Base-by-base conservation (phyloP, 2,329 filamentous ascomycete genomes). In the Raffaelea albimanens region DNA sequence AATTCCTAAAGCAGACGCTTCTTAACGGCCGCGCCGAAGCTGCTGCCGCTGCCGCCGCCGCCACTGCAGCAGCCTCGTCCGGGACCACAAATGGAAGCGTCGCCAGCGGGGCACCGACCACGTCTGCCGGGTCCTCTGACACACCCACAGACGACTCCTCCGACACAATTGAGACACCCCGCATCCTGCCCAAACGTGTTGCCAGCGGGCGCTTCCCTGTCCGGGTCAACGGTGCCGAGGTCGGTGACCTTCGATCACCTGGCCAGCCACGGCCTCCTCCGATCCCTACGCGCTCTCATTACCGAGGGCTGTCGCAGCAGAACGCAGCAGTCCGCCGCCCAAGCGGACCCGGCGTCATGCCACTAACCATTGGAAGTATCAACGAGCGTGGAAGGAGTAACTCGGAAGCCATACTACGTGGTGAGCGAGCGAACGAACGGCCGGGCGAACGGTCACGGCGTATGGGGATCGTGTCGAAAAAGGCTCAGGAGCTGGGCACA, bases 221-320 rank as follows among this genome's bases (percentile, higher is more conserved):
- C 57, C 83, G 82, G 57, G 84, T 88, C 45, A 87, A 85, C 59
- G 83, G 84, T 16, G 75, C 80, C 43, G 87, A 93, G 48, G 68
- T 83, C 3, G 67, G 76, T 33, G 80, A 83, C 55, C 68, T 79
- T 40, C 79, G 80, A 53, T 91, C 85, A 4, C 86, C 85, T 14
- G 80, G 74, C 34, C 65, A 78, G 19, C 25, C 7, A 29, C 78
- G 83, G 31, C 75, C 85, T 23, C 87, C 90, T 3, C 85, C 86
- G 1, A 86, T 95, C 50, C 88, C 88, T 0, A 78, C 78, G 4
- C 78, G 85, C 51, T 93, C 88, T 3, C 89, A 95, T 61, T 87
- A 87, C 55, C 81, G 90, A 25, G 82, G 82, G 1, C 68, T 83
- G 3, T 87, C 83, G 3, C 81, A 85, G 55, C 81, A 86, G 53